Evolutionary conservation across 2,329 filamentous ascomycete genomes (phyloP).

Genomic region (Aspergillus flavus): DNA sequence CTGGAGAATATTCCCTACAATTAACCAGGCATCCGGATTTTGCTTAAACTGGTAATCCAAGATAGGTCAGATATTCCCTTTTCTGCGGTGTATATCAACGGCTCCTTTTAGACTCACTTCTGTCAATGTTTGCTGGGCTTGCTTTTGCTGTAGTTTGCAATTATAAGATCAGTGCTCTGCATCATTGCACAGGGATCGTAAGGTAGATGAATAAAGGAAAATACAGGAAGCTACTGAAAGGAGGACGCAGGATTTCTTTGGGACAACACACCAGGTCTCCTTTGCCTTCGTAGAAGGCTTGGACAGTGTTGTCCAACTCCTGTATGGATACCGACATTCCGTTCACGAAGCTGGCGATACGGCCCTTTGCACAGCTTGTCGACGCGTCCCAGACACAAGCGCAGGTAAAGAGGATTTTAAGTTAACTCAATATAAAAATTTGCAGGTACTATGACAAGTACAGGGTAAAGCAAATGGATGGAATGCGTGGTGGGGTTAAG

Average conservation of each 20-base stretch:
- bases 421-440: slow-evolving; percentile 10
- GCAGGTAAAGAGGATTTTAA: neutral
- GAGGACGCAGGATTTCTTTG: neutral
- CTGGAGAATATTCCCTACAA: slow-evolving; percentile 95
- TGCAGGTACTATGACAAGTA: slow-evolving; percentile 17
- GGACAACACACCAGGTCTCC: slow-evolving; percentile 79
- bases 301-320: slow-evolving; percentile 95
- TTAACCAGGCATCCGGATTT: slow-evolving; percentile 95
- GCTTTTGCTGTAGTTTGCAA: slow-evolving; percentile 72
- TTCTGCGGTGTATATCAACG: neutral
- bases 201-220: neutral
- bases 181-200: neutral
- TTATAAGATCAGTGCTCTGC: neutral
- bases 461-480: slow-evolving; percentile 16
- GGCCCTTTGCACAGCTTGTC: slow-evolving; percentile 25
- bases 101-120: slow-evolving; percentile 63
- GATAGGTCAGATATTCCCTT: slow-evolving; percentile 13
- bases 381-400: neutral
- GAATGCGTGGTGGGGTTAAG: slow-evolving; percentile 32
- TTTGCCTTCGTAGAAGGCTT: slow-evolving; percentile 95
- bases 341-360: slow-evolving; percentile 36
- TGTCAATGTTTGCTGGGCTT: slow-evolving; percentile 88
- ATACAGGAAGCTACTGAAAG: neutral
- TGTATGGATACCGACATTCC: slow-evolving; percentile 73
- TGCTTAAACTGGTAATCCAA: slow-evolving; percentile 79